Evolutionary conservation across 106 monocot species (phyloP).

Genomic region (Allium sativum): DNA sequence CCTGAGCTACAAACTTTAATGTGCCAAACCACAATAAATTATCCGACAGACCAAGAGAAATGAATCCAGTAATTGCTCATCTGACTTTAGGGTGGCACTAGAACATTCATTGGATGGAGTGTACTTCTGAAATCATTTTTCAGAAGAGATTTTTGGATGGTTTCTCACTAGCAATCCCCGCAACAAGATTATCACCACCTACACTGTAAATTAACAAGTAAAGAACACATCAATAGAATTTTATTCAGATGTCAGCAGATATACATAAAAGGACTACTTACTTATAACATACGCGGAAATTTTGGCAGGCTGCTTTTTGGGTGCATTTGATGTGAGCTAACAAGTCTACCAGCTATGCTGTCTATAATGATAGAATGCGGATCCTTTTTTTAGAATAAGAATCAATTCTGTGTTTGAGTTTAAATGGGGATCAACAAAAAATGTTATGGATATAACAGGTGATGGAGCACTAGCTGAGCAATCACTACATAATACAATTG

Average conservation of each 20-base stretch:
- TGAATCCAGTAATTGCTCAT: conserved; percentile 23
- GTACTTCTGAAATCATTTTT: conserved; percentile 18
- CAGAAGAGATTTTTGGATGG: conserved; percentile 5
- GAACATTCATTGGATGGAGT: conserved; percentile 11
- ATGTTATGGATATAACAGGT: conserved; percentile 45
- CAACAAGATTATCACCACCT: conserved; percentile 20
- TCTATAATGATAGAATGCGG: conserved; percentile 39
- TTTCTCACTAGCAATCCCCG: conserved; percentile 13
- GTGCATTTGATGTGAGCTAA: conserved; percentile 28
- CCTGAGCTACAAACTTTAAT: conserved; percentile 60
- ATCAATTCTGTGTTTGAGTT: conserved; percentile 25
- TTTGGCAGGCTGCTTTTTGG: conserved; percentile 44
- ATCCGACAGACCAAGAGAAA: conserved; percentile 66
- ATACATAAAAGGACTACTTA: conserved; percentile 33
- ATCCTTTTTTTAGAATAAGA: conserved; percentile 62
- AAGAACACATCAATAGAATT: too few relatives aligned
- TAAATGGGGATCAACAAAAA: conserved; percentile 16
- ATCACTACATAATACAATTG: conserved; percentile 42
- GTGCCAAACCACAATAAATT: conserved; percentile 47
- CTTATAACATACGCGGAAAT: conserved; percentile 91
- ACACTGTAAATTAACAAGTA: background rate
- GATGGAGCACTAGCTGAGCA: conserved; percentile 35
- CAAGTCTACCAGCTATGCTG: conserved; percentile 39
- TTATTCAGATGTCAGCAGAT: too few relatives aligned
- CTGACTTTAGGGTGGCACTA: conserved; percentile 15